These are phyloP conservation scores for Byssoonygena ceratinophila DNA, from an alignment of 2,329 filamentous ascomycete genomes.

Conservation along the genomic window DNA sequence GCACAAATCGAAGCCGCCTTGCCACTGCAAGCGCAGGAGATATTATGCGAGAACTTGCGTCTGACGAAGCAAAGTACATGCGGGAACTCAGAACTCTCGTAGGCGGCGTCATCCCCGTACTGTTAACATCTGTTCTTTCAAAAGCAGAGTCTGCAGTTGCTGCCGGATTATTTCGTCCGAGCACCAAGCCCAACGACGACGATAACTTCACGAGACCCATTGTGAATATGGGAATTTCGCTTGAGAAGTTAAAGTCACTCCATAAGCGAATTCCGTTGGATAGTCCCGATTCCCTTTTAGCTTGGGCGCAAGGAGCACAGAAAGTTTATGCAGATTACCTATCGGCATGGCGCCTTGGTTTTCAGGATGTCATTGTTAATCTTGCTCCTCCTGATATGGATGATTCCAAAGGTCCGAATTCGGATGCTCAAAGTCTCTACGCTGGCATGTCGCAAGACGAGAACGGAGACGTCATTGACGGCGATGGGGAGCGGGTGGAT, in stretches of 20 bases:
- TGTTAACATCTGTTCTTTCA: constrained; percentile 73
- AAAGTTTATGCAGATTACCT: constrained; percentile 78
- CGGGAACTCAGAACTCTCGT: constrained; percentile 86
- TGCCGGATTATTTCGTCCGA: constrained; percentile 56
- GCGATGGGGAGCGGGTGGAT: constrained; percentile 79
- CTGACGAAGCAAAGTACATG: constrained; percentile 79
- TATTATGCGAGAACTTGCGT: constrained; percentile 65
- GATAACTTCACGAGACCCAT: constrained; percentile 69
- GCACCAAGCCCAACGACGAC: constrained; percentile 45
- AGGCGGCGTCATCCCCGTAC: constrained; percentile 86
- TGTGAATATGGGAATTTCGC: constrained; percentile 80
- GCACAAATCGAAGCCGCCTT: constrained; percentile 57
- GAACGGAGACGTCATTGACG: constrained; percentile 53
- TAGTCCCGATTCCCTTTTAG: constrained; percentile 59
- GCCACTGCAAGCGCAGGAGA: constrained; percentile 61
- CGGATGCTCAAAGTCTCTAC: constrained; percentile 42
- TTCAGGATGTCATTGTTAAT: constrained; percentile 89
- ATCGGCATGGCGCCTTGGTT: constrained; percentile 79
- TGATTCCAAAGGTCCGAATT: constrained; percentile 35
- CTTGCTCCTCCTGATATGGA: constrained; percentile 66
- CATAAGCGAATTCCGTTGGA: constrained; percentile 71
- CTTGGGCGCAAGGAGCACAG: constrained; percentile 70
- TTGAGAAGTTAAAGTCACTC: constrained; percentile 70
- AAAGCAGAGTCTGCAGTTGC: constrained; percentile 55
- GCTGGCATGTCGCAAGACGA: constrained; percentile 48